Base-by-base conservation (phyloP, 2,329 filamentous ascomycete species). In the Lizonia empirigonia region DNA sequence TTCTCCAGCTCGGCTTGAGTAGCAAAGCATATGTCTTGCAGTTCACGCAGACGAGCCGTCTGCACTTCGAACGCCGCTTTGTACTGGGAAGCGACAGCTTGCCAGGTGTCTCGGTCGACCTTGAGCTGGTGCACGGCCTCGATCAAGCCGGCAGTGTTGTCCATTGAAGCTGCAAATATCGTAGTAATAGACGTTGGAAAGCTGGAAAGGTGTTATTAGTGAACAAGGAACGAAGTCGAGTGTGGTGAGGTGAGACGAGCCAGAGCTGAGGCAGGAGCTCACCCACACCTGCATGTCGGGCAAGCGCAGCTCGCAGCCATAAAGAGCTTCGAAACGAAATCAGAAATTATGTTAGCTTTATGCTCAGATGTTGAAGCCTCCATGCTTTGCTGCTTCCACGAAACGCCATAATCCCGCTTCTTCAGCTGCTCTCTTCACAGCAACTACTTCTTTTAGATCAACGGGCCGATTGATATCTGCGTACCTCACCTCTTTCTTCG, bases 351-450 rank as follows among this genome's bases (percentile, higher is more conserved):
- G n/a, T n/a, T n/a, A n/a, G n/a, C n/a, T n/a, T n/a, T n/a, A n/a
- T 13, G 19, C 10, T 70, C 57, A 72, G 10, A 77, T 74, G 36
- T 78, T 83, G 68, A 84, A 85, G 12, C 80, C 80, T 34, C 79
- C 78, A 60, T 85, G 79, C 55, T 80, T 77, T 41, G 82, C 78
- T 39, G 77, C 76, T 54, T 94, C 89, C 51, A 87, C 85, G 68
- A 94, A 90, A 16, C 90, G 79, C 90, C 89, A 94, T 15, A 94
- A 74, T 0, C 90, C 89, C 35, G 86, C 88, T 29, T 83, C 77
- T 60, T 85, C 80, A 0, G 90, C 90, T 2, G 88, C 88, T 59
- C 80, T 79, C 47, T 83, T 80, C 2, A 93, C 87, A 4, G 76
- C 77, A 0, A 81, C 83, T 7, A 93, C 74, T 69, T 95, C 90